Base-by-base conservation (phyloP, 2,329 filamentous ascomycete species). In the Aspergillus ibericus region DNA sequence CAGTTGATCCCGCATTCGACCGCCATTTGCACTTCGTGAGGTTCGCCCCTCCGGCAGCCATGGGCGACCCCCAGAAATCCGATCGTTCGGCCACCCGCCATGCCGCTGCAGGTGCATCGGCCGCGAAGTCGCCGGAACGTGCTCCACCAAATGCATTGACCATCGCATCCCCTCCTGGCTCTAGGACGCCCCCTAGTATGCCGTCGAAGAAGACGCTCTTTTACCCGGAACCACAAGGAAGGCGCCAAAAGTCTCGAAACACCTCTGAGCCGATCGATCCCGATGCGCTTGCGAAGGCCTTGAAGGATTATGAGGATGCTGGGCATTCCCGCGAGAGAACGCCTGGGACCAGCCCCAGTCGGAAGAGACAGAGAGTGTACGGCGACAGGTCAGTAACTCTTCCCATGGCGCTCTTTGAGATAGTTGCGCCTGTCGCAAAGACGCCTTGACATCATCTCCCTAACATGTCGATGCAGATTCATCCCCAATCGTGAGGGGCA, bases 401-500 rank as follows among this genome's bases (percentile, higher is more conserved):
- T 25, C 32, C 38, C 18, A 29, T 29, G 36, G 25, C 22, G 27
- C 51, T 42, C 13, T 53, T 5, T 12, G n/a, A 15, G n/a, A 35
- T 27, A 13, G 12, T 15, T 38, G 12, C 32, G 22, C 42, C 10
- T 10, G 16, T 34, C 20, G n/a, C 22, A 12, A 10, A 15, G n/a
- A 13, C 20, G 32, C 40, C 20, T 47, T 42, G 58, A 42, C n/a
- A 20, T 22, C 10, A 25, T 36, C 20, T 51, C 13, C 50, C 58
- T 66, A 53, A 66, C 29, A 13, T 20, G n/a, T 42, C 52, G 64
- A 47, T 63, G 53, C 40, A 96, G 95, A 69, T 99, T 99, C 73
- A 98, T 99, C 66, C 95, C 95, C 27, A 96, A 95, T 68, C 86
- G 95, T 42, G 89, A 93, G 64, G 95, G 93, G 5, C 92, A 96